Evolutionary conservation across 345 rosid species (phyloP), one percentile per base, ranked within the genome.

Genomic region (Fremontodendron californicum): DNA sequence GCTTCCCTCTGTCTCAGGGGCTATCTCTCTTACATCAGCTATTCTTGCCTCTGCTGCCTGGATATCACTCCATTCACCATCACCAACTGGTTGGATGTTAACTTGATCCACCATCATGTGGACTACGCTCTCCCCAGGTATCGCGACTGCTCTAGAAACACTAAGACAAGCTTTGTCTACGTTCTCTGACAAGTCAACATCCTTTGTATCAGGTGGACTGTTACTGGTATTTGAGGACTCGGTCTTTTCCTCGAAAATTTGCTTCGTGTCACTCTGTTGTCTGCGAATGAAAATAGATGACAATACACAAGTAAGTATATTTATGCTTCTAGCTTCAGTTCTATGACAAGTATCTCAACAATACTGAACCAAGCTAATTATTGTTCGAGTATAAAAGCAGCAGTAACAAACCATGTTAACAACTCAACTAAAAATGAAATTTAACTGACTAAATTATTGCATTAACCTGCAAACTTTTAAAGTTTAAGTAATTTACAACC

Each of bases 111-210:
- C 89, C 19, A 87, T 78, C 90, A 88, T 81, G 77, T 86, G 89
- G 79, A 91, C 93, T 11, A 88, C 86, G 27, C 74, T 89, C 82
- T 85, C 92, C 61, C 84, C 88, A 0, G 91, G 83, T 29, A 80
- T 84, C 0, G 88, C 86, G n/a, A 81, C 57, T 19, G 86, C 83
- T 84, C 85, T 82, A 1, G 96, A 90, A 66, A 89, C 86, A 78
- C 92, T 91, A 21, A 93, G 83, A 77, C 99, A 93, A 65, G 95
- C 94, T 87, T 91, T 92, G 74, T 92, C 98, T 46, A 89, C 93
- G 49, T 96, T 85, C 88, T 93, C 94, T 13, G 90, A 81, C 61
- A 82, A 81, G 77, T 90, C 89, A 19, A 88, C 90, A 52, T 93
- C 93, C 77, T 91, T 90, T 9, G 95, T 91, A 78, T 85, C 76